These are phyloP conservation scores for Trichophyton verrucosum DNA, from an alignment of 2,329 filamentous ascomycete species.

Conservation along the genomic window DNA sequence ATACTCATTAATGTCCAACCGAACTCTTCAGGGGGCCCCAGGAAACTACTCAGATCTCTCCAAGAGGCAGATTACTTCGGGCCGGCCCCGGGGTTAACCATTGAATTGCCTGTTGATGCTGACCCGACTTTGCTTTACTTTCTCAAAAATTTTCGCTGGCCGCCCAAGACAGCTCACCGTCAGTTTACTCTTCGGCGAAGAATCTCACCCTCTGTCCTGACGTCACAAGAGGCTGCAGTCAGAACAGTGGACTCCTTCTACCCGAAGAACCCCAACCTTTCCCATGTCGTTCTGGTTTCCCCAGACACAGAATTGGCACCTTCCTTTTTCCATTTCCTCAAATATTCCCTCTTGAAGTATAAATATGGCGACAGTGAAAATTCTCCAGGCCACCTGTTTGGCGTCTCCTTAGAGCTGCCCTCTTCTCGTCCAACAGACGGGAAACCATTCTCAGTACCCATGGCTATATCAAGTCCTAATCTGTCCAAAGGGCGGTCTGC, in stretches of 20 bases:
- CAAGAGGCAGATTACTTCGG: slow-evolving; percentile 62
- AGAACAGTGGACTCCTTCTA: slow-evolving; percentile 82
- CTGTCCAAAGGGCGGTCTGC: slow-evolving; percentile 14
- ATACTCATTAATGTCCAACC: slow-evolving; percentile 68
- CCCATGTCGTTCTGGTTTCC: slow-evolving; percentile 75
- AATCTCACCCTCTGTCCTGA: slow-evolving; percentile 48
- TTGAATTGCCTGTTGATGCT: slow-evolving; percentile 64
- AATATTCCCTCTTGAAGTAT: slow-evolving; percentile 65
- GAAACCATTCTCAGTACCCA: slow-evolving; percentile 41
- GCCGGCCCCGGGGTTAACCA: slow-evolving; percentile 59
- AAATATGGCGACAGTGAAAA: slow-evolving; percentile 50
- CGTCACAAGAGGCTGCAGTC: slow-evolving; percentile 57
- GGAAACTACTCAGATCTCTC: slow-evolving; percentile 66
- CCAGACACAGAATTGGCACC: slow-evolving; percentile 68
- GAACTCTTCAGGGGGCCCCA: slow-evolving; percentile 58
- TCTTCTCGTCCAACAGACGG: slow-evolving; percentile 41
- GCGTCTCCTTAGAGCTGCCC: slow-evolving; percentile 69
- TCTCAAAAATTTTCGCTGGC: slow-evolving; percentile 56
- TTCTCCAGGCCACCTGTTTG: slow-evolving; percentile 49
- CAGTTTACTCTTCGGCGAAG: slow-evolving; percentile 61
- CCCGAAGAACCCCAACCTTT: slow-evolving; percentile 50
- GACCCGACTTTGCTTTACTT: slow-evolving; percentile 54
- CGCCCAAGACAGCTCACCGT: slow-evolving; percentile 38
- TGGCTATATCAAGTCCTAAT: slow-evolving; percentile 1
- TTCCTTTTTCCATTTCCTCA: slow-evolving; percentile 75